Percentiles rank a stretch among this genome's conserved stretches.
These are phyloP conservation scores for Zopfia rhizophila DNA, from an alignment of 2,329 filamentous ascomycete species.

Conservation along the genomic window DNA sequence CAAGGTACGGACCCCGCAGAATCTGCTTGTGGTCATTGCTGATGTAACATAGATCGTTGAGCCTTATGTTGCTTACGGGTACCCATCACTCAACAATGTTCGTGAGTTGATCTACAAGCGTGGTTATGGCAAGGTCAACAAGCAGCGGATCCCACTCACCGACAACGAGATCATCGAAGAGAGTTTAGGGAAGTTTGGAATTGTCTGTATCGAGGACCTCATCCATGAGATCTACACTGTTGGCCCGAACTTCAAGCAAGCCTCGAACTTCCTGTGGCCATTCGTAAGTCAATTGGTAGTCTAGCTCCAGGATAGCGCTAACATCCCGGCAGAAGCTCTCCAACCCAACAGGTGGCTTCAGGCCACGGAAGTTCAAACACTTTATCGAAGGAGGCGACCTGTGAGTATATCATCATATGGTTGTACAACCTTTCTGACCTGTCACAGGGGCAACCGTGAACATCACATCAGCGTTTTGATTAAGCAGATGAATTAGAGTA, in stretches of 20 bases:
- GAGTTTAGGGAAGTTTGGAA: slow-evolving; percentile 90
- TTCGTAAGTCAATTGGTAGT: too few relatives aligned
- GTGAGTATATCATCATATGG: too few relatives aligned
- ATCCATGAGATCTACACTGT: slow-evolving; percentile 99
- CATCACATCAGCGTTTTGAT: slow-evolving; percentile 97
- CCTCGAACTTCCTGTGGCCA: slow-evolving; percentile 99
- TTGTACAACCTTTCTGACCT: too few relatives aligned
- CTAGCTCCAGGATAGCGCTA: too few relatives aligned
- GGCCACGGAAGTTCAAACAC: slow-evolving; percentile 97
- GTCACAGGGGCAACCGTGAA: slow-evolving; percentile 99
- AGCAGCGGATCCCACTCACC: slow-evolving; percentile 95
- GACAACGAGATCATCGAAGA: slow-evolving; percentile 99
- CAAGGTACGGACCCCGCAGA: slow-evolving; percentile 81
- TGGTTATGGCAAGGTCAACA: slow-evolving; percentile 98
- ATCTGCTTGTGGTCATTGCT: too few relatives aligned
- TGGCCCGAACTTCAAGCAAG: slow-evolving; percentile 98
- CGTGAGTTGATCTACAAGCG: slow-evolving; percentile 99
- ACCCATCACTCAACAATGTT: slow-evolving; percentile 99
- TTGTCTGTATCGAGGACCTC: slow-evolving; percentile 98
- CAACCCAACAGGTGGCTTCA: slow-evolving; percentile 98
- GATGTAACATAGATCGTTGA: slow-evolving; percentile 74
- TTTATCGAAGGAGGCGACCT: slow-evolving; percentile 99
- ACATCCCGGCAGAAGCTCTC: too few relatives aligned
- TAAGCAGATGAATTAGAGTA: slow-evolving; percentile 94
- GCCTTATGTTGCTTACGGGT: slow-evolving; percentile 99